phyloP scores from a whole-genome alignment of 495 filamentous ascomycete genomes.

The Penicillium atrosanguineum region DNA sequence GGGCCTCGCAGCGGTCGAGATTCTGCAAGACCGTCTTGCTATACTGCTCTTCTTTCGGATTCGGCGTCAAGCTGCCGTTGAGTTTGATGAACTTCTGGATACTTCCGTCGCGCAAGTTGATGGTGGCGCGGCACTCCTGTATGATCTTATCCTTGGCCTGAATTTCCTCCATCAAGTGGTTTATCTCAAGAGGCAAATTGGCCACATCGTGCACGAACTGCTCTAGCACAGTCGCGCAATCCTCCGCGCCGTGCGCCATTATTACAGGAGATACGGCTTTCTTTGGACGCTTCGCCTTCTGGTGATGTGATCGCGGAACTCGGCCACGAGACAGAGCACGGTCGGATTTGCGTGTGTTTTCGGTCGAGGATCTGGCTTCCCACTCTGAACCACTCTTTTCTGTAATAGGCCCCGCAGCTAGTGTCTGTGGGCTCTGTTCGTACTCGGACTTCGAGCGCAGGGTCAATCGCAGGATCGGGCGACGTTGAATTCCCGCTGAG shows the following conservation, averaged over 20 bases:
- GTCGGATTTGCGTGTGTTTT: background rate
- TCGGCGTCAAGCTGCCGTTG: conserved; percentile 75
- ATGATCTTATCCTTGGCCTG: conserved; percentile 82
- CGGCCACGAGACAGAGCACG: no score
- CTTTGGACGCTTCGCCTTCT: background rate
- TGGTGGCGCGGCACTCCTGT: conserved; percentile 67
- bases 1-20: conserved; percentile 64
- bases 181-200: conserved; percentile 88
- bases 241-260: conserved; percentile 54
- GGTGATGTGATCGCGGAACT: background rate
- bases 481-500: background rate
- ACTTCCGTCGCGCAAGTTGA: conserved; percentile 73
- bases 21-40: conserved; percentile 67
- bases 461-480: background rate
- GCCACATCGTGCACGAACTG: conserved; percentile 88
- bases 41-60: conserved; percentile 82
- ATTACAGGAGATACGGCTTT: background rate
- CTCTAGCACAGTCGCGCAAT: conserved; percentile 87
- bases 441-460: background rate
- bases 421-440: background rate
- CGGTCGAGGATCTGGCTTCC: background rate
- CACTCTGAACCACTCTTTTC: background rate
- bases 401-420: background rate
- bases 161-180: conserved; percentile 91
- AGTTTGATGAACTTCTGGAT: conserved; percentile 88